A percentile compares a stretch with the other conserved stretches of the same genome.
These are phyloP conservation scores for Xylaria sp. DNA, from an alignment of 2,329 filamentous ascomycete genomes.

Conservation along the genomic window DNA sequence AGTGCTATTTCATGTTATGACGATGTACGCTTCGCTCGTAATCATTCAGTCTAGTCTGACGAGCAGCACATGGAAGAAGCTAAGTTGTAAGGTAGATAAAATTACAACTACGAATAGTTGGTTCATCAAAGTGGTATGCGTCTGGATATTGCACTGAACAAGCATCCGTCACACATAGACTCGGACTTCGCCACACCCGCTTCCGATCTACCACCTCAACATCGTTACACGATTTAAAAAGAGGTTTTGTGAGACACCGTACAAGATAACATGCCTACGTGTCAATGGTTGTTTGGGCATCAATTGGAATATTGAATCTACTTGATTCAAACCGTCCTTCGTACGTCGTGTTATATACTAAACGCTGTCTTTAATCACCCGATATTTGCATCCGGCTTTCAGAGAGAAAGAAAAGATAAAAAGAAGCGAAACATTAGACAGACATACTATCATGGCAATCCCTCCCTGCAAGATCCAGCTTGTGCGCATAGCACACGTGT, in stretches of 20 bases:
- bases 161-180: background rate
- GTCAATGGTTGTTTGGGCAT: too few relatives aligned
- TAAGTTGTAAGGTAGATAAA: background rate
- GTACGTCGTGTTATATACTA: background rate
- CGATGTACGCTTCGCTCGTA: too few relatives aligned
- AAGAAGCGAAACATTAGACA: slow-evolving; percentile 3
- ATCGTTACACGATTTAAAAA: slow-evolving; percentile 21
- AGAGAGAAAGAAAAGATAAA: background rate
- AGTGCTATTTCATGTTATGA: too few relatives aligned
- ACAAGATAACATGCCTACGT: slow-evolving; percentile 4
- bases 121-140: background rate
- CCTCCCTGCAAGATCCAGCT: slow-evolving; percentile 46
- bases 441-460: slow-evolving; percentile 39
- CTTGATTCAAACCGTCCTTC: background rate
- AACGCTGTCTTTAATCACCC: background rate
- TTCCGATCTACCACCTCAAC: slow-evolving; percentile 34
- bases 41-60: background rate
- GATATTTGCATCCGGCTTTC: background rate
- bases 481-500: slow-evolving; percentile 55
- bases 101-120: background rate
- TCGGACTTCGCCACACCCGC: slow-evolving; percentile 46
- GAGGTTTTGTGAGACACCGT: slow-evolving; percentile 9
- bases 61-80: background rate
- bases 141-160: background rate
- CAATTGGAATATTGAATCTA: too few relatives aligned